Evolutionary conservation across 768 basidiomycete genomes (phyloP).

Genomic region (Lentinus brumalis): DNA sequence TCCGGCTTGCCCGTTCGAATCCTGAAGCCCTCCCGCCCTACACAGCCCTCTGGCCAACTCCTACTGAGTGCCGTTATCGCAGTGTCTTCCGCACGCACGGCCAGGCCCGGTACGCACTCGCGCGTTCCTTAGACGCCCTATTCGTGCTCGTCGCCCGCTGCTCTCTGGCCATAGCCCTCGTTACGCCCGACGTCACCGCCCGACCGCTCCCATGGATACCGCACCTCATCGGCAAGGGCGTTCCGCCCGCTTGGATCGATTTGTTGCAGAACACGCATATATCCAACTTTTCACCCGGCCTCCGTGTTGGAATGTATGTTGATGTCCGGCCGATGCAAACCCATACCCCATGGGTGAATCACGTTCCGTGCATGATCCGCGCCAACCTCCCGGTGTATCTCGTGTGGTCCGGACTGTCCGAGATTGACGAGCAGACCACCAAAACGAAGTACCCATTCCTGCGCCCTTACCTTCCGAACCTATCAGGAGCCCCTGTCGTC

Average conservation of each 20-base stretch:
- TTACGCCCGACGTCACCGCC: background rate
- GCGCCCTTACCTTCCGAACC: no score
- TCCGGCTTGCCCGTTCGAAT: background rate
- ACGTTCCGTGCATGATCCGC: constrained; percentile 1
- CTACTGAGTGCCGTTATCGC: background rate
- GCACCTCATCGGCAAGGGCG: background rate
- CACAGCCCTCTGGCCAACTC: background rate
- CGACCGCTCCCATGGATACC: background rate
- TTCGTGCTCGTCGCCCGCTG: background rate
- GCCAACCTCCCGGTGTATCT: constrained; percentile 1
- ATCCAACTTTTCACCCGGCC: background rate
- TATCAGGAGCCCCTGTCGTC: no score
- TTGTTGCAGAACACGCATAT: background rate
- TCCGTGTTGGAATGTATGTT: background rate
- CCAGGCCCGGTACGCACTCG: background rate
- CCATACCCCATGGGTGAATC: background rate
- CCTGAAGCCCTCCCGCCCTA: background rate
- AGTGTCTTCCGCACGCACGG: background rate
- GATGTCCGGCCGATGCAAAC: background rate
- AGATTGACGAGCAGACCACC: no score
- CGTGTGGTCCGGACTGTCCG: background rate
- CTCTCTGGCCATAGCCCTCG: constrained; percentile 1
- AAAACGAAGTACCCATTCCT: no score
- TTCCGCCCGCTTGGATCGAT: background rate
- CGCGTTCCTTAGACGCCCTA: background rate